Conservation (phyloP, 805 yeast genomes). For the Candida rishiriensis region DNA sequence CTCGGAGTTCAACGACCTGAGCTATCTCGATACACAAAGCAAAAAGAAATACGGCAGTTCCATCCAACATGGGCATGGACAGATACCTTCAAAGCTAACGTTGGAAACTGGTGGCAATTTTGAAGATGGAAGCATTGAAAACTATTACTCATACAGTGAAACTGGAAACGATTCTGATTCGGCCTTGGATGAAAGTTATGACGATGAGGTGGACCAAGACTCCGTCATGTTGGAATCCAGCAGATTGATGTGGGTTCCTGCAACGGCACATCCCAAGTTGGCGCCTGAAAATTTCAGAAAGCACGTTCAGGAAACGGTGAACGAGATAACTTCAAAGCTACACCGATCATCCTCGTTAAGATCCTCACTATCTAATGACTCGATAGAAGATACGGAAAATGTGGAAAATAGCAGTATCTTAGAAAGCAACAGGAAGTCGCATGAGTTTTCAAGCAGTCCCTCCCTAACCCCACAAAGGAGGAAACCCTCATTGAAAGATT, state of each 20-base stretch:
- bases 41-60: constrained; percentile 5
- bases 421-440: constrained; percentile 3
- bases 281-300: constrained; percentile 82
- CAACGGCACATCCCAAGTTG: constrained; percentile 88
- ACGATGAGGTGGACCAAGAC: constrained; percentile 12
- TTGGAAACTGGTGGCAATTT: too few species aligned
- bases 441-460: not conserved
- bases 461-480: constrained; percentile 1
- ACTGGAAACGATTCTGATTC: too few species aligned
- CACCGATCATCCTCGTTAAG: constrained; percentile 25
- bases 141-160: not conserved
- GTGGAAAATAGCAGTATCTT: not conserved
- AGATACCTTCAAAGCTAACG: too few species aligned
- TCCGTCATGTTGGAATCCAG: constrained; percentile 33
- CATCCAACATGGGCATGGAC: too few species aligned
- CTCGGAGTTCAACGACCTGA: constrained; percentile 19
- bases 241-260: constrained; percentile 89
- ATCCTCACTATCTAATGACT: constrained; percentile 23
- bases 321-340: constrained; percentile 42
- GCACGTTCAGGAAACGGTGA: constrained; percentile 58
- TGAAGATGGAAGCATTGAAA: not conserved
- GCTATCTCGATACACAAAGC: constrained; percentile 9
- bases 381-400: constrained; percentile 4
- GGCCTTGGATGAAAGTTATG: constrained; percentile 2
- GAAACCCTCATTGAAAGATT: constrained; percentile 64